Evolutionary conservation across 805 yeast genomes (phyloP).

Genomic region (Cyberlindnera mycetangii): DNA sequence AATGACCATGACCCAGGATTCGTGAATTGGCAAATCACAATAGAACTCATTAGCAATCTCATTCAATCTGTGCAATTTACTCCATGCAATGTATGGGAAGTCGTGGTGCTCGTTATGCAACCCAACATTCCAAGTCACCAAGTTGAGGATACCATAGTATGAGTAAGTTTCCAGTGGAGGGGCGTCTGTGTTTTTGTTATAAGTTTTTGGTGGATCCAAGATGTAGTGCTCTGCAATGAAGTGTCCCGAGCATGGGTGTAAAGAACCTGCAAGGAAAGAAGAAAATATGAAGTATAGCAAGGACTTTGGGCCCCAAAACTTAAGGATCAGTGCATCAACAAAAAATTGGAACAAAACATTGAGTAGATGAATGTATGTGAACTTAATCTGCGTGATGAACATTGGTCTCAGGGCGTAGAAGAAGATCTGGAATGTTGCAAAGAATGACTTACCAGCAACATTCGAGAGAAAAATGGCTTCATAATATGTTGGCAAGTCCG

Average conservation of each 20-base stretch:
- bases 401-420: constrained; percentile 90
- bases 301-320: constrained; percentile 61
- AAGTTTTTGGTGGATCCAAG: constrained; percentile 49
- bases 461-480: constrained; percentile 76
- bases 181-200: constrained; percentile 27
- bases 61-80: constrained; percentile 62
- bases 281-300: constrained; percentile 66
- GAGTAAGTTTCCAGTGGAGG: constrained; percentile 84
- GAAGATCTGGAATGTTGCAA: constrained; percentile 84
- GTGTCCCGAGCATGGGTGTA: constrained; percentile 94
- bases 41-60: constrained; percentile 77
- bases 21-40: constrained; percentile 71
- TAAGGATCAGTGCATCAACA: constrained; percentile 57
- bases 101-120: constrained; percentile 95
- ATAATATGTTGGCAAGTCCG: constrained; percentile 79
- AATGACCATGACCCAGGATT: constrained; percentile 76
- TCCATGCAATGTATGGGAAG: constrained; percentile 93
- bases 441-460: constrained; percentile 83
- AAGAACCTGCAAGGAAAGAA: constrained; percentile 84
- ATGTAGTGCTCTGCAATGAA: constrained; percentile 94
- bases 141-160: constrained; percentile 78
- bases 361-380: constrained; percentile 71
- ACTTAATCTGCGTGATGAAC: constrained; percentile 71
- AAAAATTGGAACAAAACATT: constrained; percentile 56
- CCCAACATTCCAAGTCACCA: constrained; percentile 89